phyloP scores from a whole-genome alignment of 139 green algal genomes.

The Picochlorum sp. region DNA sequence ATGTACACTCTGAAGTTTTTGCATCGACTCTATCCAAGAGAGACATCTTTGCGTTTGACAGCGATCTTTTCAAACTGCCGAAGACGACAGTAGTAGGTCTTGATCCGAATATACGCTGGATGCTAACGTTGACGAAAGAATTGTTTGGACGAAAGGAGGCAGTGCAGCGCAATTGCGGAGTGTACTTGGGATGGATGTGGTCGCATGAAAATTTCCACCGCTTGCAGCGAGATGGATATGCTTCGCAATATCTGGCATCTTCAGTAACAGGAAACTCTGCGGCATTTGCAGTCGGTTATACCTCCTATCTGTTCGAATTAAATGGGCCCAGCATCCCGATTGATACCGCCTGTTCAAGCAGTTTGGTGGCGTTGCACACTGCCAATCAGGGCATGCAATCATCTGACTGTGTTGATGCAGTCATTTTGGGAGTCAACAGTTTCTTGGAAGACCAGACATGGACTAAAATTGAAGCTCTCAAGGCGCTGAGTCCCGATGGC shows the following conservation, averaged over 20 bases:
- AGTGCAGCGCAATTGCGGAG: constrained; percentile 1
- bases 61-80: constrained; percentile 45
- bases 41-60: constrained; percentile 44
- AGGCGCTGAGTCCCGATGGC: constrained; percentile 35
- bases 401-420: background rate
- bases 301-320: constrained; percentile 42
- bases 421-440: constrained; percentile 30
- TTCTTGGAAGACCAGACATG: constrained; percentile 23
- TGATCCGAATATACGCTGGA: constrained; percentile 64
- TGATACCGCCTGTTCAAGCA: constrained; percentile 55
- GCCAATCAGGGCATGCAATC: constrained; percentile 20
- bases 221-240: constrained; percentile 6
- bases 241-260: constrained; percentile 9
- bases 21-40: no score
- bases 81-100: constrained; percentile 43
- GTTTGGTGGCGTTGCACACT: constrained; percentile 37
- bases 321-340: constrained; percentile 36
- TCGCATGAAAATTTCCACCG: constrained; percentile 27
- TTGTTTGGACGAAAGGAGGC: constrained; percentile 15
- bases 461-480: constrained; percentile 22
- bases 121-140: constrained; percentile 48
- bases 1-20: no score
- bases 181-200: constrained; percentile 45
- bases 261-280: constrained; percentile 34
- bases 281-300: constrained; percentile 36